phyloP scores from a whole-genome alignment of 2,329 filamentous ascomycete genomes.

The Ophiostoma populinum region DNA sequence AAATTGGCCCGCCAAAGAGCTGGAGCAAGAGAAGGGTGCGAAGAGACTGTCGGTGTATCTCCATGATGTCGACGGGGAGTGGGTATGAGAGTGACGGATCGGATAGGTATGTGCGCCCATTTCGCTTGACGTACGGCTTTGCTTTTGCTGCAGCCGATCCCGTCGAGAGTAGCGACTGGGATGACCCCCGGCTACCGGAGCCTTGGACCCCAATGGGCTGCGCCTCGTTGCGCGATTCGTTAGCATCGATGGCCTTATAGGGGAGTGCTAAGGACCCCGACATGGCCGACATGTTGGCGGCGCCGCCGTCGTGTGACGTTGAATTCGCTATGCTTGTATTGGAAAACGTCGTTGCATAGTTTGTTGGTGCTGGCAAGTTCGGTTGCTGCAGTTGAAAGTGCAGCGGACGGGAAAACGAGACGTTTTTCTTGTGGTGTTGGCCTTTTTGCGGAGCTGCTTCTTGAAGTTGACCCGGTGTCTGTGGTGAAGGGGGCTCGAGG shows the following conservation, averaged over 20 bases:
- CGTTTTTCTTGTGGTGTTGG: too few species aligned
- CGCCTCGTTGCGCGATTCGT: constrained; percentile 29
- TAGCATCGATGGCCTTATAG: constrained; percentile 29
- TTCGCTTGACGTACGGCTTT: constrained; percentile 49
- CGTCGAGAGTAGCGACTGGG: constrained; percentile 11
- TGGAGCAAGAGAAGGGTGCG: constrained; percentile 67
- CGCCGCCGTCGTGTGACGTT: constrained; percentile 23
- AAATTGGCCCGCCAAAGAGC: constrained; percentile 65
- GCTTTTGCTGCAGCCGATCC: constrained; percentile 14
- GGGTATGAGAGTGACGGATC: constrained; percentile 60
- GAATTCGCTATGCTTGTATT: constrained; percentile 9
- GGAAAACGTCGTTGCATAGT: too few species aligned
- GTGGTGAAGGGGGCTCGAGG: too few species aligned
- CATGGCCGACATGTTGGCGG: constrained; percentile 28
- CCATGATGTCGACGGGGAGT: constrained; percentile 66
- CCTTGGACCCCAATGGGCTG: constrained; percentile 14
- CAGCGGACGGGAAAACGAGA: too few species aligned
- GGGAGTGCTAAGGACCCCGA: constrained; percentile 20
- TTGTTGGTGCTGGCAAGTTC: too few species aligned
- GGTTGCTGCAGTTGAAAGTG: too few species aligned
- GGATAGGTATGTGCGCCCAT: constrained; percentile 70
- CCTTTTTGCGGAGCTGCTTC: too few species aligned
- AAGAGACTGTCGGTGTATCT: constrained; percentile 75
- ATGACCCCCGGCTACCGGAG: constrained; percentile 9
- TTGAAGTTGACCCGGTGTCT: too few species aligned